Percentiles rank a stretch among this genome's conserved stretches.
Evolutionary conservation across 176 grass and related monocot genomes (phyloP).

Genomic region (Paspalum notatum): DNA sequence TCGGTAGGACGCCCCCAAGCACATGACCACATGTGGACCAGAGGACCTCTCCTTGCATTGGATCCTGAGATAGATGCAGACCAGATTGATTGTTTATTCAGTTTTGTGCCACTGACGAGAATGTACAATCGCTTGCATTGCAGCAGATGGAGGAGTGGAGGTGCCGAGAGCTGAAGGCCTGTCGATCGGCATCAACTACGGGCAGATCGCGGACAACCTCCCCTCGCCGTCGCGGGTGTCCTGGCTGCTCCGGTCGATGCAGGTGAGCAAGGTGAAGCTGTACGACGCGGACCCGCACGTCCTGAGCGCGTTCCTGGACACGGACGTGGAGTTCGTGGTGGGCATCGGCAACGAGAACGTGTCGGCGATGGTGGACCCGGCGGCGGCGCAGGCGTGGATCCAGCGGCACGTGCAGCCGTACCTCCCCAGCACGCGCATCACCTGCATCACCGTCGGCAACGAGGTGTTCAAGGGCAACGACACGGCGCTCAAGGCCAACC

Average conservation of each 20-base stretch:
- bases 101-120: neutral
- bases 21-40: slow-evolving; percentile 45
- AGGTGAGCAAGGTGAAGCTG: slow-evolving; percentile 85
- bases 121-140: neutral
- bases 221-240: slow-evolving; percentile 66
- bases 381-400: slow-evolving; percentile 66
- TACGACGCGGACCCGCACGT: slow-evolving; percentile 89
- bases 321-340: slow-evolving; percentile 79
- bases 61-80: slow-evolving; percentile 15
- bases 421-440: slow-evolving; percentile 68
- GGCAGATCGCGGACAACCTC: slow-evolving; percentile 85
- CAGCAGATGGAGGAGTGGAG: neutral
- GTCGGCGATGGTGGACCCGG: slow-evolving; percentile 57
- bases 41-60: slow-evolving; percentile 24
- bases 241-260: slow-evolving; percentile 64
- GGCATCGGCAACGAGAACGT: slow-evolving; percentile 87
- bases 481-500: slow-evolving; percentile 54
- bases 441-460: slow-evolving; percentile 94
- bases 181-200: slow-evolving; percentile 87
- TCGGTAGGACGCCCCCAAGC: slow-evolving; percentile 34
- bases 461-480: slow-evolving; percentile 92
- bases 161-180: slow-evolving; percentile 7
- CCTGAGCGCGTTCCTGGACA: slow-evolving; percentile 68
- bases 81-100: neutral
- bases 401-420: slow-evolving; percentile 68